phyloP scores from a whole-genome alignment of 208 protist genomes.

The Acanthamoeba comandoni region DNA sequence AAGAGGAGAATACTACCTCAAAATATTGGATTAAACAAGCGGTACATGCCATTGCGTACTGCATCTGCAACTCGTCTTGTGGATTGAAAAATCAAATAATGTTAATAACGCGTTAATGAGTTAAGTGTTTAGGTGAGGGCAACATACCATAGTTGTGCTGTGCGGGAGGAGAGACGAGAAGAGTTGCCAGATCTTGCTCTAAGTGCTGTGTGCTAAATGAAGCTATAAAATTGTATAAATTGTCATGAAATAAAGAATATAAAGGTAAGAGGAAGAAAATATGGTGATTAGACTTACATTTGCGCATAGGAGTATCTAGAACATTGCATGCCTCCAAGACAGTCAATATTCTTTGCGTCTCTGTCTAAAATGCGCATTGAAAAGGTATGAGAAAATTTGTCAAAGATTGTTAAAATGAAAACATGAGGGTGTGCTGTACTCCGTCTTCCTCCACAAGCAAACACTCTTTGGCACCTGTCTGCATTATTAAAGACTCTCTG shows the following conservation, averaged over 20 bases:
- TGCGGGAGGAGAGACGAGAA: constrained; percentile 40
- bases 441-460: constrained; percentile 74
- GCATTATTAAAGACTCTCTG: constrained; percentile 81
- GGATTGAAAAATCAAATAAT: not conserved
- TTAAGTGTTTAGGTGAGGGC: not conserved
- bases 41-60: constrained; percentile 56
- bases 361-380: too few relatives aligned
- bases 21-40: constrained; percentile 79
- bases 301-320: constrained; percentile 48
- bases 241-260: not conserved
- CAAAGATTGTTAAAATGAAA: not conserved
- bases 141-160: constrained; percentile 60
- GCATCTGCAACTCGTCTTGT: constrained; percentile 69
- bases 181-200: constrained; percentile 75
- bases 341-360: constrained; percentile 4
- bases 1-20: constrained; percentile 32
- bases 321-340: constrained; percentile 51
- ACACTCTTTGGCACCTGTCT: constrained; percentile 87
- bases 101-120: not conserved
- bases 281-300: not conserved
- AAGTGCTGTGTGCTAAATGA: constrained; percentile 8
- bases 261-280: not conserved
- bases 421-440: not conserved
- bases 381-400: too few relatives aligned
- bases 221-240: not conserved